Evolutionary conservation across 1,284 basidiomycete genomes (phyloP), one percentile per base, ranked within the genome.

Genomic region (Ganoderma lucidum): DNA sequence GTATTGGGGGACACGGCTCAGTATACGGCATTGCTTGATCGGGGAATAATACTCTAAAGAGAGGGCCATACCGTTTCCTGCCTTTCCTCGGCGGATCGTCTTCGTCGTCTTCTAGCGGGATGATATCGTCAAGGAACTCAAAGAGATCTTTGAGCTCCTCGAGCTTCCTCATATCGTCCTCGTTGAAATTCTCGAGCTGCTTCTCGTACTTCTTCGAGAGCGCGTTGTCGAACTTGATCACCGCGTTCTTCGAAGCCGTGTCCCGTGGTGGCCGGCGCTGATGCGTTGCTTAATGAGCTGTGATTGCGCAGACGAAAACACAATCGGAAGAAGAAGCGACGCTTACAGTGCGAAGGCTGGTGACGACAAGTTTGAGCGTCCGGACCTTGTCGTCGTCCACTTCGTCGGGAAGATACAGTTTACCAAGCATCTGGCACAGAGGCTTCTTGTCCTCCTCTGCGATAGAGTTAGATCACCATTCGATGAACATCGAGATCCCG

Each of bases 401-500:
- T 30, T 88, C 86, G 6, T 90, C 87, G 0, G 93, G 91, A 15
- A 98, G 81, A 75, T 93, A 86, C 2, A 99, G 83, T 76, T 97
- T 95, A 53, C 86, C 85, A 2, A 99, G 85, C 51, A 95, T 84
- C 68, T 96, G 93, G 68, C 91, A 93, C 17, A 97, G 80, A 0
- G 90, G 86, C 79, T 97, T 98, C 76, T 93, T 90, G 71, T 93
- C 88, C 15, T 95, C 93, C 77, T 88, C 94, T 96, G 72, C 2
- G 60, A 23, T 23, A n/a, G 19, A 15, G 66, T 67, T 48, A 37
- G 37, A 15, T 51, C 8, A 56, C 6, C 12, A 23, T 19, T 23
- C 37, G 41, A 8, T 37, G 42, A 5, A 30, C 55, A 39, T 12
- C 23, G 19, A 12, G n/a, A 15, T 48, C n/a, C 28, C 15, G 74